Evolutionary conservation across 768 basidiomycete species (phyloP).

Genomic region (Pleurotus tuoliensis): DNA sequence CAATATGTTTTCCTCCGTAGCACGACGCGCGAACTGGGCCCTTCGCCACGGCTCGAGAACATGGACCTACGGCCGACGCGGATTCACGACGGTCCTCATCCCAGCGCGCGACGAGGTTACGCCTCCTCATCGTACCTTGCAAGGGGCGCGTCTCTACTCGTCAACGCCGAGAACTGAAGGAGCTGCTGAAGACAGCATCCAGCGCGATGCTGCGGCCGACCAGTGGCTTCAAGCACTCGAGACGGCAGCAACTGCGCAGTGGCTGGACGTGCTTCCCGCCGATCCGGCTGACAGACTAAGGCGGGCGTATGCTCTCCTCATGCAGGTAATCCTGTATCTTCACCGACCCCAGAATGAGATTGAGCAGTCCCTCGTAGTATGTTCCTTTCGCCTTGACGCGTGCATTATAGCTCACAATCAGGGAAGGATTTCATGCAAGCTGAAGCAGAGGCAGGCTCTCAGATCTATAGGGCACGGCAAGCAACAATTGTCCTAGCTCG

Average conservation of each 20-base stretch:
- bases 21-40: no score
- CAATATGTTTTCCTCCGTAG: no score
- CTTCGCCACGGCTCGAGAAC: no score
- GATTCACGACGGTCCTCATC: no score
- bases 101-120: no score
- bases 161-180: no score
- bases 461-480: conserved; percentile 21
- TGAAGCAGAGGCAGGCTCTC: conserved; percentile 18
- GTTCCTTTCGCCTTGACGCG: conserved; percentile 1
- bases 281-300: conserved; percentile 15
- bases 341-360: conserved; percentile 16
- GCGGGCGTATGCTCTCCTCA: conserved; percentile 19
- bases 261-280: conserved; percentile 15
- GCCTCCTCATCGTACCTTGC: no score
- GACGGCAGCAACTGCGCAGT: conserved; percentile 18
- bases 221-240: conserved; percentile 20
- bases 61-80: no score
- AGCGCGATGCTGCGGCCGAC: neutral
- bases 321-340: conserved; percentile 24
- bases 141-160: no score
- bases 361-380: conserved; percentile 18
- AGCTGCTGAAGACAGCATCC: neutral
- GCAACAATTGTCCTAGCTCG: conserved; percentile 16
- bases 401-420: neutral
- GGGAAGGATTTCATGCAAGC: conserved; percentile 21